Evolutionary conservation across 2,329 filamentous ascomycete genomes (phyloP), one percentile per base, ranked within the genome.

Genomic region (Botrytis byssoidea): DNA sequence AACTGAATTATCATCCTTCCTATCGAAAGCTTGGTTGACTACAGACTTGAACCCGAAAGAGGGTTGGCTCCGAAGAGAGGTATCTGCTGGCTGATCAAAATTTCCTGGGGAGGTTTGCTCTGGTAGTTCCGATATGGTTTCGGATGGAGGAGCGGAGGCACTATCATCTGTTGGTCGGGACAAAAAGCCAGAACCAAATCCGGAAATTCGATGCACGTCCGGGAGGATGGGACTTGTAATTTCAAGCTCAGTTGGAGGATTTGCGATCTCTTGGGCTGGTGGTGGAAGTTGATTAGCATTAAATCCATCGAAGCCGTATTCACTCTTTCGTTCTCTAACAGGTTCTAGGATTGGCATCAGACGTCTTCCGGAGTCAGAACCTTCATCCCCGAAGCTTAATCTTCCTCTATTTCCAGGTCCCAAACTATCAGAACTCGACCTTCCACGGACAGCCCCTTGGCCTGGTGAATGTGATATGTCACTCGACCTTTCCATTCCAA

Each of bases 11-110:
- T 88, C 87, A 75, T 89, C 86, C 12, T 68, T 84, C 64, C 86
- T 84, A 78, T 91, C 89, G 78, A 92, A 92, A 25, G 90, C 90
- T 79, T 90, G 87, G 77, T 91, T 85, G 6, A 92, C 90, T 22
- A 88, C 87, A 1, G 88, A 88, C 51, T 82, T 83, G 78, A 89
- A 89, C n/a, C 88, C 87, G 29, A 85, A 76, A 2, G 87, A 88
- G 5, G 85, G 83, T 75, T 87, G 85, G 75, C 87, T 86, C 10
- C 86, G 84, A n/a, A 89, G 80, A 60, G 80, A 76, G 60, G 77
- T 57, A 12, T 78, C 77, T 37, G 70, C 69, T 35, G 70, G 14
- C 40, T n/a, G 22, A 12, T 48, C 35, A 14, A 18, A 22, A 65
- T 51, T 37, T 40, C 48, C 65, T 22, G 44, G 7, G 4, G 22